Base-by-base conservation (phyloP, 768 basidiomycete species). In the Boletus coccyginus region DNA sequence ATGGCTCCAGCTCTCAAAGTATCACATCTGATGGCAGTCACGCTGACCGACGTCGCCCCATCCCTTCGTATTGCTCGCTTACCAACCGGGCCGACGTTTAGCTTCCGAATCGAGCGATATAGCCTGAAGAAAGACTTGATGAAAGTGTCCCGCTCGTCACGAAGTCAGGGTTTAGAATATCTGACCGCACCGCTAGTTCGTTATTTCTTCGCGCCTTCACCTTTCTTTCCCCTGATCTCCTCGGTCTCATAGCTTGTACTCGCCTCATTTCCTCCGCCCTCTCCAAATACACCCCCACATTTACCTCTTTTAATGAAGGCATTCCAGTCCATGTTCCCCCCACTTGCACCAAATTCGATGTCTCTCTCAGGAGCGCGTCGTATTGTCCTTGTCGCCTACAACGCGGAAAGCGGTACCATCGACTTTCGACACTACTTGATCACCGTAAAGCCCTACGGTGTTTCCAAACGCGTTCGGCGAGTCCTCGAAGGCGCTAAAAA, bases 391-490 rank as follows among this genome's bases (percentile, higher is more conserved):
- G 76, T 98, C 48, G 87, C 94, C 1, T 98, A 98, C 78, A 94
- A 94, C 71, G 74, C 88, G 19, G 87, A 89, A 21, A 86, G 85
- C 46, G 88, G 84, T 47, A 94, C 94, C 7, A 77, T 99, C 68
- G 94, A 98, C 67, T 84, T 94, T 69, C 85, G 97, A 46, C 97
- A 99, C 74, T 98, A 88, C 70, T 80, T 94, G 61, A 98, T 99
- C 76, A 90, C 92, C 17, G 90, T 99, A 52, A 92, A 94, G 71
- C 90, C 95, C 1, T 90, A 93, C 70, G 96, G 96, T 44, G 86
- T 98, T 36, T 96, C 96, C 17, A 87, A 85, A 66, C 90, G 95
- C 62, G 89, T 99, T 19, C 85, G 94, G 7, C 87, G 86, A 54
- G 80, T 98, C 45, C 80, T 99, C 53, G 91, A 90, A 65, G 85